These are phyloP conservation scores for Alternaria sp. DNA, from an alignment of 2,329 filamentous ascomycete species.

Conservation along the genomic window DNA sequence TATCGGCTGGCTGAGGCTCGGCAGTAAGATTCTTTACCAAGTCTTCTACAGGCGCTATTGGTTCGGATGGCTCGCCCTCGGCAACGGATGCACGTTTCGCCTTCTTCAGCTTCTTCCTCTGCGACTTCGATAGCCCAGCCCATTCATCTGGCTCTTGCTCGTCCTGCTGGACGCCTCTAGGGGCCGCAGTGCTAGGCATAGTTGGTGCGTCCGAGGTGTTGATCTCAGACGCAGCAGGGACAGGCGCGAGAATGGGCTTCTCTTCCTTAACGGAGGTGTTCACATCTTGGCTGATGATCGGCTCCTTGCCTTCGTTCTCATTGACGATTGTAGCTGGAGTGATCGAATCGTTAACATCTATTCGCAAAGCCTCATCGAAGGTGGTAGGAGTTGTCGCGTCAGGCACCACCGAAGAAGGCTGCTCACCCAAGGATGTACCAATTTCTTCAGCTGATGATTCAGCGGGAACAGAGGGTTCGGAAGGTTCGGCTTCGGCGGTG, in stretches of 20 bases:
- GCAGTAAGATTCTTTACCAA: conserved; percentile 9
- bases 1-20: conserved; percentile 9
- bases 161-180: conserved; percentile 6
- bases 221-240: background rate
- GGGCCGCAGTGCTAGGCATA: background rate
- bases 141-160: conserved; percentile 21
- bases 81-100: conserved; percentile 33
- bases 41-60: conserved; percentile 22
- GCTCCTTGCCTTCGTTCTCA: background rate
- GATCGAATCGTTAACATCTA: background rate
- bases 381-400: background rate
- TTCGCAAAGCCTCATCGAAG: background rate
- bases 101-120: conserved; percentile 45
- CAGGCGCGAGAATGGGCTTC: background rate
- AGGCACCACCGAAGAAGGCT: background rate
- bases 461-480: background rate
- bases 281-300: background rate
- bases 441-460: conserved; percentile 5
- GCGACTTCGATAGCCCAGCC: conserved; percentile 36
- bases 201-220: background rate
- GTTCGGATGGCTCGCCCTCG: conserved; percentile 23
- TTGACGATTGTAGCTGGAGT: background rate
- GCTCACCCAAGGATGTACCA: background rate
- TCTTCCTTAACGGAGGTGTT: background rate
- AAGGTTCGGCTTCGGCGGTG: conserved; percentile 10